Evolutionary conservation across 2,329 filamentous ascomycete genomes (phyloP), one percentile per base, ranked within the genome.

Genomic region (Macroventuria anomochaeta): DNA sequence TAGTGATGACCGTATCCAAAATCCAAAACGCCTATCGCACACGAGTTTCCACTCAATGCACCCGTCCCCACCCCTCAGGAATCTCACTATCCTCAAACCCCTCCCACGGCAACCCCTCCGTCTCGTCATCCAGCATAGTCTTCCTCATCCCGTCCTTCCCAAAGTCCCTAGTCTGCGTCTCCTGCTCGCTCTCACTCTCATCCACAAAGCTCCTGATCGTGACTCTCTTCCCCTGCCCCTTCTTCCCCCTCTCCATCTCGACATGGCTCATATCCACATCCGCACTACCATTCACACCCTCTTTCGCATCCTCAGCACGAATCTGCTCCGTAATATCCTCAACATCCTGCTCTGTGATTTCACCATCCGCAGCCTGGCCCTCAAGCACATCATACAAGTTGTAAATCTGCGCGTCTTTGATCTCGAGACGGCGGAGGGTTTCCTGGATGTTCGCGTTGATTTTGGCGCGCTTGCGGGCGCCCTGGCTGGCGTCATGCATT

Each of bases 351-450:
- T 76, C 75, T 0, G 63, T 73, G 40, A 75, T 61, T 1, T 85
- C 85, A 2, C 81, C 28, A 80, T 80, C 76, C 89, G 90, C 42
- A 6, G 46, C 46, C 71, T 93, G 89, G 5, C 88, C 90, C 73
- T 93, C 90, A 0, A 95, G 80, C 1, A 95, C 90, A 71, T 96
- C 91, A 64, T 93, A 90, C 12, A 96, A 79, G 34, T 85, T 83
- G 75, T 96, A 96, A 34, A 96, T 87, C 72, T 93, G 89, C 57
- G 90, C 88, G 21, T 86, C 85, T 75, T 93, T 91, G 66, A 83
- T 81, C 65, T 92, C 88, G 20, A 91, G 83, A 46, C 83, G 81
- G 56, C 81, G 81, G 34, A 88, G 77, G 17, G 91, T 68, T 18
- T 77, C 78, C 56, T 86, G 81, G 29, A 93, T 87, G 50, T 82